Base-by-base conservation (phyloP, 805 yeast species). In the Hanseniaspora hatyaiensis region DNA sequence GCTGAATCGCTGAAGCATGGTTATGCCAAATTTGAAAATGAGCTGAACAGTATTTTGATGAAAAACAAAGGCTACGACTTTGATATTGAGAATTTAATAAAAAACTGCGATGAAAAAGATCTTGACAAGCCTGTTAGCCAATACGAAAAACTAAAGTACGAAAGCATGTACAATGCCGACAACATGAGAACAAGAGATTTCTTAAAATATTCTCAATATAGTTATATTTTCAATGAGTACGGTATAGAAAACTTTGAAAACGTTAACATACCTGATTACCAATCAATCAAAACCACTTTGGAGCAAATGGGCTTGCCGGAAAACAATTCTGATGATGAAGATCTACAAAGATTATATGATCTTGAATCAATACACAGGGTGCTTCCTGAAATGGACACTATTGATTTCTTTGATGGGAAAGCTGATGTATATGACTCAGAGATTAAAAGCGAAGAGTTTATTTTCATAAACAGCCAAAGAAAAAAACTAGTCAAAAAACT, bases 401-500 rank as follows among this genome's bases (percentile, higher is more conserved):
- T 95, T 1, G 71, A 68, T 9, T 80, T 83, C 57, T 86, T 82
- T 59, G 88, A 89, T 54, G 64, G 65, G 2, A 75, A 83, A 53
- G 97, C 97, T 0, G 72, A 67, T 13, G 81, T 75, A 4, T 89
- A 89, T 60, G 98, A 89, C 60, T 68, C 70, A 32, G 88, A 78
- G 50, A 82, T 89, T 53, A 78, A 81, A 55, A 49, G 66, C 68
- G 65, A 78, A 69, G 73, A 70, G 54, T 57, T 66, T 54, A 65
- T 71, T 38, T 55, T 66, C 34, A 62, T 71, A 68, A 71, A 80
- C 50, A 71, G 69, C 57, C 71, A 82, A 64, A 72, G 96, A 57
- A 78, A 77, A 55, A 80, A 92, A 83, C 62, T 82, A 39, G 82
- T 83, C 87, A 73, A 69, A 31, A 82, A 82, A 52, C 73, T 80